phyloP scores from a whole-genome alignment of 1,284 basidiomycete species.

The Kwoniella shivajii region DNA sequence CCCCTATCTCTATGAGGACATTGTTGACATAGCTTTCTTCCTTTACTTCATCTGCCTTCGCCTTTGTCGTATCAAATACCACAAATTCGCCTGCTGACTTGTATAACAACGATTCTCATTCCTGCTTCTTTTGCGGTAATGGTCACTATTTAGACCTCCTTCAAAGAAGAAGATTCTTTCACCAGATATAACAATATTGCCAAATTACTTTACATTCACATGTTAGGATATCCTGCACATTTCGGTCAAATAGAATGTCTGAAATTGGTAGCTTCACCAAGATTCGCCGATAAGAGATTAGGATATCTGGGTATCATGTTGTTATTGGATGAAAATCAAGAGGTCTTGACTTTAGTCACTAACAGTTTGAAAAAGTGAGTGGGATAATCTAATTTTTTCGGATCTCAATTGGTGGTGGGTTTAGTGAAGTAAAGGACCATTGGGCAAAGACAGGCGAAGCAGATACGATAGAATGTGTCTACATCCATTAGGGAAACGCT shows the following conservation, averaged over 20 bases:
- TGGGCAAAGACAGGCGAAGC: too few species aligned
- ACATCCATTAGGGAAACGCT: background rate
- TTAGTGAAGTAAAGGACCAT: too few species aligned
- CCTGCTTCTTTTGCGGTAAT: background rate
- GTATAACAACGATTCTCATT: background rate
- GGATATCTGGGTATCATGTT: slow-evolving; percentile 99
- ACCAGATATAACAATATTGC: slow-evolving; percentile 96
- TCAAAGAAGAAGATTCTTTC: slow-evolving; percentile 94
- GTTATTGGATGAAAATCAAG: slow-evolving; percentile 94
- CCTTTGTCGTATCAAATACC: too few species aligned
- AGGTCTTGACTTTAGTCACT: slow-evolving; percentile 95
- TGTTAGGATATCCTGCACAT: slow-evolving; percentile 98
- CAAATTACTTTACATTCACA: slow-evolving; percentile 98
- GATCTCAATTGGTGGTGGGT: background rate
- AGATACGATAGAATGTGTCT: background rate
- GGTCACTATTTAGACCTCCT: slow-evolving; percentile 67
- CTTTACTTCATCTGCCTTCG: background rate
- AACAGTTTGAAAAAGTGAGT: slow-evolving; percentile 97
- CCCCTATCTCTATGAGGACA: background rate
- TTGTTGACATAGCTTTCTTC: background rate
- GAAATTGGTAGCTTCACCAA: slow-evolving; percentile 96
- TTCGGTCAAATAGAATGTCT: slow-evolving; percentile 99
- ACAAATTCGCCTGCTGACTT: too few species aligned
- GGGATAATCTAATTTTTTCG: background rate
- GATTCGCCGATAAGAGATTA: slow-evolving; percentile 94